Percentiles rank a stretch among this genome's conserved stretches.
Conservation (phyloP, 768 basidiomycete species). For the Cubamyces lactineus region DNA sequence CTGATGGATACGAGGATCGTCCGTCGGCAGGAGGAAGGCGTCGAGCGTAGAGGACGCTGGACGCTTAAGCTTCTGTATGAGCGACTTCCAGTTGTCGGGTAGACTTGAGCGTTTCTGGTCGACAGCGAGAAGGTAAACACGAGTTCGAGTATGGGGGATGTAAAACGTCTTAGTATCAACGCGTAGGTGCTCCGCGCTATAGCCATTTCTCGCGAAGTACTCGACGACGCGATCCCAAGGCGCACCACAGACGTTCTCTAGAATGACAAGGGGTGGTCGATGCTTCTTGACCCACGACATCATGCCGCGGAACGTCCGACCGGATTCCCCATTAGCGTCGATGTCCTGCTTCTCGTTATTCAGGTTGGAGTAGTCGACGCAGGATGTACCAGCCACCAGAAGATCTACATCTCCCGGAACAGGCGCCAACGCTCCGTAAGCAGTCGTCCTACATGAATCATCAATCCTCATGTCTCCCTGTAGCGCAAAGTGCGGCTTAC, state of each 20-base stretch:
- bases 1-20: constrained; percentile 90
- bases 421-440: constrained; percentile 82
- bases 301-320: constrained; percentile 94
- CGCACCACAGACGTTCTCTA: constrained; percentile 92
- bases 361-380: constrained; percentile 95
- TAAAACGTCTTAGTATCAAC: constrained; percentile 91
- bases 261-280: constrained; percentile 87
- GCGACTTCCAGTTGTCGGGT: constrained; percentile 69
- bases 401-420: constrained; percentile 93
- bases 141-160: constrained; percentile 92
- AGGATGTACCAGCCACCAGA: constrained; percentile 92
- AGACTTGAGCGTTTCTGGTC: constrained; percentile 62
- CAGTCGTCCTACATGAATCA: constrained; percentile 67
- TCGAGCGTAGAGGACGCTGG: constrained; percentile 90
- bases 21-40: constrained; percentile 87
- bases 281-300: constrained; percentile 88
- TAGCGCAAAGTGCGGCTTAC: constrained; percentile 44
- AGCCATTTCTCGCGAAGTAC: constrained; percentile 75
- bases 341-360: constrained; percentile 93
- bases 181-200: constrained; percentile 69
- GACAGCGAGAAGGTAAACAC: constrained; percentile 85
- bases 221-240: constrained; percentile 81
- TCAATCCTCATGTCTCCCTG: constrained; percentile 6
- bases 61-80: constrained; percentile 68
- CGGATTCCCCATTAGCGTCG: constrained; percentile 89